Conservation (phyloP, 805 yeast genomes). For the Spathaspora sp. region DNA sequence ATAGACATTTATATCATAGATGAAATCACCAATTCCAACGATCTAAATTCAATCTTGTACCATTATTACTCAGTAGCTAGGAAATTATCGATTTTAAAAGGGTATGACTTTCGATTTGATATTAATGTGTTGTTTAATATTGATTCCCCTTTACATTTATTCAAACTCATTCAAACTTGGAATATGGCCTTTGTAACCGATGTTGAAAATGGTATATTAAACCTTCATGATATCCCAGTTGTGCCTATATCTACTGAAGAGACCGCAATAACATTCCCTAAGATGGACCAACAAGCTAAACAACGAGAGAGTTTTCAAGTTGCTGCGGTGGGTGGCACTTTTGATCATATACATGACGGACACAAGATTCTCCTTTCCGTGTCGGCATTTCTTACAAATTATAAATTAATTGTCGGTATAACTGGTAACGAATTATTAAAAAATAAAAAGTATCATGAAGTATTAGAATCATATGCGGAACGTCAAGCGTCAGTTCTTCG, state of each 20-base stretch:
- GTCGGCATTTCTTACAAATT: conserved; percentile 57
- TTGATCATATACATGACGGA: conserved; percentile 95
- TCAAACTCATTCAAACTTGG: conserved; percentile 1
- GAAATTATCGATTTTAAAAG: conserved; percentile 11
- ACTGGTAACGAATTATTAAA: conserved; percentile 71
- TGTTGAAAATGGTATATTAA: background rate
- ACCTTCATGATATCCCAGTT: background rate
- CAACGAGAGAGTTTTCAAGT: conserved; percentile 15
- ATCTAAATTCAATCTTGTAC: conserved; percentile 25
- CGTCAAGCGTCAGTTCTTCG: conserved; percentile 45
- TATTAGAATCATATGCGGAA: conserved; percentile 52
- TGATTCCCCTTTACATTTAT: background rate
- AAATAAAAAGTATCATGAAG: conserved; percentile 71
- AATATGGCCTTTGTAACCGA: background rate
- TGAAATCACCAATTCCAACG: conserved; percentile 16
- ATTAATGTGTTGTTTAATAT: conserved; percentile 28
- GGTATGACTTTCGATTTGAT: conserved; percentile 22
- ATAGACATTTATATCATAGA: conserved; percentile 23
- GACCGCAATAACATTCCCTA: background rate
- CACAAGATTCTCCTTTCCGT: conserved; percentile 81
- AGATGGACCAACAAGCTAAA: background rate
- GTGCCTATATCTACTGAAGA: background rate
- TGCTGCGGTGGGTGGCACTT: conserved; percentile 89
- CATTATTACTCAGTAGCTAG: conserved; percentile 27
- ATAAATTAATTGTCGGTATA: conserved; percentile 70